Percentiles rank a stretch among this genome's conserved stretches.
Conservation (phyloP, 495 filamentous ascomycete species). For the Tuber microsphaerosporum region DNA sequence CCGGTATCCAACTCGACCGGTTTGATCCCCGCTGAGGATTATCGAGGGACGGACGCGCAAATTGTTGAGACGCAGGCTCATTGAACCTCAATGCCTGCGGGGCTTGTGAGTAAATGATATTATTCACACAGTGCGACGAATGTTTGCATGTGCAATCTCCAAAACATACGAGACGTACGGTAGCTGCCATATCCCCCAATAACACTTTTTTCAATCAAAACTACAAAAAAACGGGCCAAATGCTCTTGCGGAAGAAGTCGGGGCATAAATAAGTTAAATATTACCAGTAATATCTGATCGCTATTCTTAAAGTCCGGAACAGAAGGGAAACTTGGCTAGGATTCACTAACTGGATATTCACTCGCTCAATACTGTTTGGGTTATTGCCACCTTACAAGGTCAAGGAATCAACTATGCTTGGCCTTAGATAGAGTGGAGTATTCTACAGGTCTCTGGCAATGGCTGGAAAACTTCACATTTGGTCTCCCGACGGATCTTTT, state of each 20-base stretch:
- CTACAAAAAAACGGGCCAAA: neutral
- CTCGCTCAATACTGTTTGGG: neutral
- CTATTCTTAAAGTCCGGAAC: neutral
- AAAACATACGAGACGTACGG: neutral
- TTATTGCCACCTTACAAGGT: neutral
- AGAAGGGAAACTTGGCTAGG: neutral
- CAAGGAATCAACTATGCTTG: neutral
- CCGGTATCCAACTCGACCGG: neutral
- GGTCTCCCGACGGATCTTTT: constrained; percentile 54
- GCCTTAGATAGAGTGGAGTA: constrained; percentile 36
- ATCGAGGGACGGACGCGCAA: neutral
- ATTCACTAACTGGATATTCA: neutral
- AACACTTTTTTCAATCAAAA: neutral
- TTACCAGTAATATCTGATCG: neutral
- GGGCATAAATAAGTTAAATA: neutral
- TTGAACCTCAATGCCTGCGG: neutral
- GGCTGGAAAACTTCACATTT: constrained; percentile 57
- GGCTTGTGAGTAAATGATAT: neutral
- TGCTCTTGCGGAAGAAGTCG: neutral
- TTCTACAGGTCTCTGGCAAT: constrained; percentile 42
- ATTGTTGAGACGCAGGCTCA: neutral
- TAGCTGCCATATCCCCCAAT: neutral
- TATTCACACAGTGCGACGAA: neutral
- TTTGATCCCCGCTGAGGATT: neutral
- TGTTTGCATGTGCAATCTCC: neutral